Percentiles rank a stretch among this genome's conserved stretches.
These are phyloP conservation scores for Serendipita vermifera DNA, from an alignment of 768 basidiomycete species.

Conservation along the genomic window DNA sequence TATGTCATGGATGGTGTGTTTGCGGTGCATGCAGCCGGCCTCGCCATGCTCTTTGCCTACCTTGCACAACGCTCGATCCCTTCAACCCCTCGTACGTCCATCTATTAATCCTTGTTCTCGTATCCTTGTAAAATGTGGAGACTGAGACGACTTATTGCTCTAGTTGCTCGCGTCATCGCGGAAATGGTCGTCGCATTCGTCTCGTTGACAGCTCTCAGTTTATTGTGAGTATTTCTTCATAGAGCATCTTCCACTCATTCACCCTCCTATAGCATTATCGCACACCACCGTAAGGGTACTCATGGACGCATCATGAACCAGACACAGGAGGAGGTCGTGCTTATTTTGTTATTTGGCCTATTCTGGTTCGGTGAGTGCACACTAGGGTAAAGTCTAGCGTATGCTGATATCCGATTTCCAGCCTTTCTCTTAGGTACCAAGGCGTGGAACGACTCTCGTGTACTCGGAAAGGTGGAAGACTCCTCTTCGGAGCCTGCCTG, in stretches of 20 bases:
- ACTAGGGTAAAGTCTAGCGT: neutral
- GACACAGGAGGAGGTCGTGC: conserved; percentile 57
- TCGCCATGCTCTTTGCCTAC: conserved; percentile 5
- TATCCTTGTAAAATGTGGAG: neutral
- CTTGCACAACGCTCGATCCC: neutral
- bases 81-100: neutral
- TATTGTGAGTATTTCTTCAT: conserved; percentile 2
- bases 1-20: too few species aligned
- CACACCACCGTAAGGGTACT: neutral
- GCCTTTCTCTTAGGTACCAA: conserved; percentile 3
- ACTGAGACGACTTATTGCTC: neutral
- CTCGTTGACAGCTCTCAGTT: neutral
- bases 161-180: conserved; percentile 1
- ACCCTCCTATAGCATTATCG: neutral
- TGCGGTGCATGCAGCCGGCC: too few species aligned
- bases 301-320: conserved; percentile 38
- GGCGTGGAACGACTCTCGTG: conserved; percentile 4
- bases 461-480: neutral
- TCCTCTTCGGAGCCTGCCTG: neutral
- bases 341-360: conserved; percentile 59
- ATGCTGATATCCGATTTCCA: neutral
- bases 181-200: conserved; percentile 8
- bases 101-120: neutral
- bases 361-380: conserved; percentile 60
- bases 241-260: neutral